Percentiles rank a stretch among this genome's conserved stretches.
These are phyloP conservation scores for Cercospora citrullina DNA, from an alignment of 2,329 filamentous ascomycete species.

Conservation along the genomic window DNA sequence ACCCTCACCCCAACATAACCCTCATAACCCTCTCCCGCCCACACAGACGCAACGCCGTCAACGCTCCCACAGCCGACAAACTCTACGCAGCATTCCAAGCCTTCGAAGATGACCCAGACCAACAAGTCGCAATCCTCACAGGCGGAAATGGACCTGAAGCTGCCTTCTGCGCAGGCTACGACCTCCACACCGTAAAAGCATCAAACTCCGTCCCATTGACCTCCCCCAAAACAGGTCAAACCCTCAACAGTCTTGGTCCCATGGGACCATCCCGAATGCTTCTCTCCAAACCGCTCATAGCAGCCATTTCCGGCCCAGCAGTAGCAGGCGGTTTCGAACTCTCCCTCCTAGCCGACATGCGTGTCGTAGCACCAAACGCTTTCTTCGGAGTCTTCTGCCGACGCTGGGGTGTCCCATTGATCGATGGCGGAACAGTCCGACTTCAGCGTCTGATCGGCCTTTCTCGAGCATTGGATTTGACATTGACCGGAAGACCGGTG, in stretches of 20 bases:
- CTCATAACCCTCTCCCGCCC: constrained; percentile 58
- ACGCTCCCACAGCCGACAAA: constrained; percentile 50
- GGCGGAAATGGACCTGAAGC: constrained; percentile 41
- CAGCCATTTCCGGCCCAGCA: constrained; percentile 54
- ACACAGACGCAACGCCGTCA: constrained; percentile 54
- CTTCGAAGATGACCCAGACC: constrained; percentile 53
- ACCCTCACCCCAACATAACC: constrained; percentile 48
- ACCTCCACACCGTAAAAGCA: constrained; percentile 49
- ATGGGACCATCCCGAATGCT: constrained; percentile 56
- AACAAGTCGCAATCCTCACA: constrained; percentile 51
- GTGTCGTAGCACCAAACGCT: constrained; percentile 55
- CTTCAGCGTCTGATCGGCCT: constrained; percentile 55
- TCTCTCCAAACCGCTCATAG: constrained; percentile 55
- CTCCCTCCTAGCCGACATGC: constrained; percentile 55
- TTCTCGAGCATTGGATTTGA: constrained; percentile 57
- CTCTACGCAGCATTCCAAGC: constrained; percentile 51
- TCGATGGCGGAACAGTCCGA: constrained; percentile 56
- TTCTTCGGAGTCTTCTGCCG: constrained; percentile 59
- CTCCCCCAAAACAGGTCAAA: not conserved
- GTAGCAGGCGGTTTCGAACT: constrained; percentile 58
- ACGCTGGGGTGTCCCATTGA: constrained; percentile 52
- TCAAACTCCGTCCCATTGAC: not conserved
- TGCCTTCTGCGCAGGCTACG: constrained; percentile 57
- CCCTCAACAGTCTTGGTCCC: constrained; percentile 45
- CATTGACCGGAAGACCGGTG: constrained; percentile 56